Base-by-base conservation (phyloP, 1,284 basidiomycete genomes). In the Apiotrichum brassicae region DNA sequence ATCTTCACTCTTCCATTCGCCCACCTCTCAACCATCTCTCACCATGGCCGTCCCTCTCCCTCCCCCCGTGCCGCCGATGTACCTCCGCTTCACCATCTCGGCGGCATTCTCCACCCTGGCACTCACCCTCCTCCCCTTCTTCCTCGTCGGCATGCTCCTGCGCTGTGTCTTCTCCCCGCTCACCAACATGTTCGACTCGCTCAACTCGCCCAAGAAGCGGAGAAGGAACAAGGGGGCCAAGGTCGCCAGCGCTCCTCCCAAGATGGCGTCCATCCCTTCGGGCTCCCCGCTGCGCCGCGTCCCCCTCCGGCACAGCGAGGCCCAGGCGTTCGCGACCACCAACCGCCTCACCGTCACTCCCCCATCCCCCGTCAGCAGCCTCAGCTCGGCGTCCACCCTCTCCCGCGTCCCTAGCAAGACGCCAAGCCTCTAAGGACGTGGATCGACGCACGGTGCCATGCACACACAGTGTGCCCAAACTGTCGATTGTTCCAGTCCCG, bases 61-160 rank as follows among this genome's bases (percentile, higher is more conserved):
- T 12, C 32, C 37, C 12, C 51, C 51, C 16, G 46, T 36, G 12
- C 51, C 51, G 18, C 22, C 42, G 14, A 30, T 45, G 23, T 22
- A 14, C 14, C 38, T 48, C 23, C 51, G 51, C 38, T 48, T 48
- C 43, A 48, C 43, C 37, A 46, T 36, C 20, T 41, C 36, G 3
- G 51, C 46, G 6, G 36, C 51, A 16, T 53, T 48, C 28, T 19
- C 38, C 4, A 32, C 43, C 16, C 32, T 36, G 18, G 51, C 51
- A 0, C 37, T 53, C 38, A 42, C 30, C 22, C 42, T 53, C 43
- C 43, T 44, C 23, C 43, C 43, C 33, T 44, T 44, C 43, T 44
- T 44, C 43, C 33, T 44, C 33, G 43, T 44, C 43, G 43, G 43
- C 33, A 14, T 44, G 32, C 33, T 44, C 23, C 23, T 34, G 16